Conservation (phyloP, 225 moss, liverwort and hornwort genomes). For the Polytrichum commune region DNA sequence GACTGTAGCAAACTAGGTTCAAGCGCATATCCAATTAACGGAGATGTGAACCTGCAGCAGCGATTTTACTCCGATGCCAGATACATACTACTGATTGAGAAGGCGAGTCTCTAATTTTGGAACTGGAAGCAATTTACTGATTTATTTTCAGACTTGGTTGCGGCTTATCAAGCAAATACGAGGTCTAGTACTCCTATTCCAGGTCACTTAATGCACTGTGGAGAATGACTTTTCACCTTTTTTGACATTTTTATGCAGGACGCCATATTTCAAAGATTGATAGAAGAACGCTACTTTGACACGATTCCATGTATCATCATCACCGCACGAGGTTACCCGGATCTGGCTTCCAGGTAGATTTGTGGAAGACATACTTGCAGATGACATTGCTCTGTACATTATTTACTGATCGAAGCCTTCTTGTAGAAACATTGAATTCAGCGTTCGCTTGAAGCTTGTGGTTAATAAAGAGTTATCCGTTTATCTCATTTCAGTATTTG, state of each 20-base stretch:
- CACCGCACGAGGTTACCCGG: constrained; percentile 86
- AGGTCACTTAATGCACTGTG: not conserved
- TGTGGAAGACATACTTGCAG: not conserved
- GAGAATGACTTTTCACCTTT: not conserved
- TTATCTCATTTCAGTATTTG: no score
- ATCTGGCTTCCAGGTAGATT: constrained; percentile 84
- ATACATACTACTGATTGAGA: constrained; percentile 83
- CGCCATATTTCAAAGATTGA: constrained; percentile 82
- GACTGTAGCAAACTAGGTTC: constrained; percentile 74
- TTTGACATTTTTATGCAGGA: constrained; percentile 39
- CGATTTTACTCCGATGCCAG: constrained; percentile 73
- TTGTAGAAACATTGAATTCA: no score
- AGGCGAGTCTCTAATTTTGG: constrained; percentile 42
- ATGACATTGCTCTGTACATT: no score
- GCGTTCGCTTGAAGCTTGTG: no score
- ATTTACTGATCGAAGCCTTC: no score
- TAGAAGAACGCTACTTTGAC: constrained; percentile 80
- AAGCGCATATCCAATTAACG: constrained; percentile 50
- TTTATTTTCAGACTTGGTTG: no score
- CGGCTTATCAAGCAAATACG: no score
- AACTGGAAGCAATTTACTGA: not conserved
- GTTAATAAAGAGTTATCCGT: no score
- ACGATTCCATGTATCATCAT: constrained; percentile 78
- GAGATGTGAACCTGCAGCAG: constrained; percentile 49
- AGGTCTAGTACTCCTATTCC: no score